A percentile compares a stretch with the other conserved stretches of the same genome.
phyloP scores from a whole-genome alignment of 2,329 filamentous ascomycete species.

The Ilyonectria mors-panacis region DNA sequence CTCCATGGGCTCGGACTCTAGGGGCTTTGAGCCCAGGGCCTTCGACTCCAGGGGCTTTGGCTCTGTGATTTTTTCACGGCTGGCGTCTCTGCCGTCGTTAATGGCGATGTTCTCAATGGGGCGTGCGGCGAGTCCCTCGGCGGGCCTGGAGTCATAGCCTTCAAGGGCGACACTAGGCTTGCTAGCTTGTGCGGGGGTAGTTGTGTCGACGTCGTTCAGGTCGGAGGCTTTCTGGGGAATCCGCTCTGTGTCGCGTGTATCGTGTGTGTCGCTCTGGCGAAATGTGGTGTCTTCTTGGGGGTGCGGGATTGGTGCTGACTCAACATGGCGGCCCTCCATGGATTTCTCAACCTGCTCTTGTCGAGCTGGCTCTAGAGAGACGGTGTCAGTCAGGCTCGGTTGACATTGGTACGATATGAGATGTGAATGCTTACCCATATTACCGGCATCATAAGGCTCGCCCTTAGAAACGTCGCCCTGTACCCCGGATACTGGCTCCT shows the following conservation, averaged over 20 bases:
- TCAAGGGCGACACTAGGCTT: conserved; percentile 48
- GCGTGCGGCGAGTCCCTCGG: conserved; percentile 60
- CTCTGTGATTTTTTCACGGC: not conserved
- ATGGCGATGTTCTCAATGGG: conserved; percentile 57
- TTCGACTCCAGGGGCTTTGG: not conserved
- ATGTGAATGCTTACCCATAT: conserved; percentile 65
- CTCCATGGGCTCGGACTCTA: conserved; percentile 17
- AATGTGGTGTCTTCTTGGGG: conserved; percentile 37
- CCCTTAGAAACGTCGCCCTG: conserved; percentile 76
- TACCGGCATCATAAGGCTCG: conserved; percentile 86
- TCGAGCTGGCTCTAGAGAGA: not conserved
- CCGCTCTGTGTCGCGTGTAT: conserved; percentile 57
- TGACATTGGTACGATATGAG: no score
- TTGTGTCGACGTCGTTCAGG: conserved; percentile 51
- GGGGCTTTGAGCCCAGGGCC: not conserved
- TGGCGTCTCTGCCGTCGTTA: conserved; percentile 18
- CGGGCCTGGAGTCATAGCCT: conserved; percentile 42
- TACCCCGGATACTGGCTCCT: conserved; percentile 81
- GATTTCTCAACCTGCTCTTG: conserved; percentile 21
- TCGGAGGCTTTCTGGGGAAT: conserved; percentile 52
- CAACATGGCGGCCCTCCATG: not conserved
- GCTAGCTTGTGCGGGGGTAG: conserved; percentile 47
- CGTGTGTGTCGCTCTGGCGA: conserved; percentile 59
- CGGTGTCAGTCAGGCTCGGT: not conserved
- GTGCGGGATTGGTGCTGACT: not conserved